Base-by-base conservation (phyloP, 768 basidiomycete species). In the Psilocybe sp. region DNA sequence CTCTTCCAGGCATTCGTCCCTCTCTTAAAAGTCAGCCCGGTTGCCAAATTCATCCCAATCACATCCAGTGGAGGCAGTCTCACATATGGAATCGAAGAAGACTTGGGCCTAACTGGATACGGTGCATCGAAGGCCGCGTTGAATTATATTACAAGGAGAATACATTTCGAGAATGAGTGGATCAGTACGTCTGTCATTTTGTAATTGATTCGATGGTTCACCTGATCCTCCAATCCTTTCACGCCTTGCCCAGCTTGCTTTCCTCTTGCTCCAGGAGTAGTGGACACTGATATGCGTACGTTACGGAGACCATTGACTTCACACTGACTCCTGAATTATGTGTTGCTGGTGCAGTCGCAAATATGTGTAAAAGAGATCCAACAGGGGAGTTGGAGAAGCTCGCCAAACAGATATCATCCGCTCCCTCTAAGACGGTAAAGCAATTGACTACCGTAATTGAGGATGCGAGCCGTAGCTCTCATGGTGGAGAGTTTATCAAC, bases 161-260 rank as follows among this genome's bases (percentile, higher is more conserved):
- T 53, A 4, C 52, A 53, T 23, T 53, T 53, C 16, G 52, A 53
- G 38, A 53, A 53, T 36, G 47, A 49, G n/a, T 53, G 52, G 52
- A 36, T 53, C 4, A 33, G 52, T 49, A 6, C 2, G 52, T 45
- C 7, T 3, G 7, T 28, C 23, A 7, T 33, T 28, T n/a, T 14
- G 13, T 28, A 13, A 18, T 32, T 33, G 3, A 6, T 12, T 8
- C n/a, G 4, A 5, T 10, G 11, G 3, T 23, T 23, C 14, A 20
- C 8, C 2, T 20, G 2, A 42, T 42, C 31, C 11, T 7, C 14
- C 9, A 5, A 2, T 5, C 9, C 32, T 5, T 28, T n/a, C 4
- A 28, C 10, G 13, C 2, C 15, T 13, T 14, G 18, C n/a, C 1
- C n/a, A 48, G 47, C 34, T 6, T 20, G 23, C 7, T 48, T 48